Conservation (phyloP, 2,329 filamentous ascomycete genomes). For the Paracamarosporium sp. region DNA sequence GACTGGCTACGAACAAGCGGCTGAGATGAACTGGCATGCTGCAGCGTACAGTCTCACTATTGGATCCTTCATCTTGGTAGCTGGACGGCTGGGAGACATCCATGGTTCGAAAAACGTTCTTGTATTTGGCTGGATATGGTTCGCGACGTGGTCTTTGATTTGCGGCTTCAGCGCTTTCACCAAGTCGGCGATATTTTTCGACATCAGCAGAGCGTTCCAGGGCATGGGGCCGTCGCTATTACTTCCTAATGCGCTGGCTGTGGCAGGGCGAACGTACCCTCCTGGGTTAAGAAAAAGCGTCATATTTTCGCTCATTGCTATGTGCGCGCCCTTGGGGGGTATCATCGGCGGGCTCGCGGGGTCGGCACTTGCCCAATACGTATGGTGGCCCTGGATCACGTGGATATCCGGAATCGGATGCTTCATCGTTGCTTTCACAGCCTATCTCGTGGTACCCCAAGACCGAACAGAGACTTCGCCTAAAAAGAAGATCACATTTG, state of each 20-base stretch:
- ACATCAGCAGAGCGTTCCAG: conserved; percentile 42
- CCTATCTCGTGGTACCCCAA: neutral
- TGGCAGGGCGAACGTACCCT: conserved; percentile 65
- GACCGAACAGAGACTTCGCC: neutral
- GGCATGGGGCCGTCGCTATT: conserved; percentile 68
- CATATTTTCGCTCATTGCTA: conserved; percentile 62
- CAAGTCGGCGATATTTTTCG: conserved; percentile 43
- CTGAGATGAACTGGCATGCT: conserved; percentile 52
- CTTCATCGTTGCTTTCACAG: conserved; percentile 38
- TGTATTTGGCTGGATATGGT: conserved; percentile 58
- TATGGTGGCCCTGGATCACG: conserved; percentile 62
- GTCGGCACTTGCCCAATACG: conserved; percentile 48
- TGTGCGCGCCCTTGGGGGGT: conserved; percentile 49
- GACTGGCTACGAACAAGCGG: conserved; percentile 34
- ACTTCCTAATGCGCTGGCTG: conserved; percentile 68
- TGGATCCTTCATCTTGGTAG: conserved; percentile 54
- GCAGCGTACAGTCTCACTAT: conserved; percentile 53
- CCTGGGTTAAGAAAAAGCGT: conserved; percentile 66
- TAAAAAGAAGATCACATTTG: neutral
- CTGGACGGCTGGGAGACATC: conserved; percentile 52
- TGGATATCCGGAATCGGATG: conserved; percentile 53
- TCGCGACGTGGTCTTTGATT: conserved; percentile 55
- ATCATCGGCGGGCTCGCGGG: conserved; percentile 50
- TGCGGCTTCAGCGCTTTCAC: conserved; percentile 53
- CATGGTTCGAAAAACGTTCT: conserved; percentile 59